Evolutionary conservation across 495 filamentous ascomycete genomes (phyloP).

Genomic region (Penicillium riverlandense): DNA sequence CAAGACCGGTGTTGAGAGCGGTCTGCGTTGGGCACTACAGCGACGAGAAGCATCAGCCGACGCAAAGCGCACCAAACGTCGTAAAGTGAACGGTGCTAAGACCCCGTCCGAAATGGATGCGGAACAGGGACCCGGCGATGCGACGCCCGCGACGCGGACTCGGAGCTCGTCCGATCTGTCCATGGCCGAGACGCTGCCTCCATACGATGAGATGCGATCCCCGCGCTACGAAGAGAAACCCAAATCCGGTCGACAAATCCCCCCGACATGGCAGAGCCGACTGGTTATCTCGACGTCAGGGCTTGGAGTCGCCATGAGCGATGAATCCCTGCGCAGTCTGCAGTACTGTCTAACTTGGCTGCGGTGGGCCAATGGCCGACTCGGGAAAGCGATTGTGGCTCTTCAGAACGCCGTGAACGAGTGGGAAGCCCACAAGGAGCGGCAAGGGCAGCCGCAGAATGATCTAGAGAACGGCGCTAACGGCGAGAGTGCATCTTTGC

Average conservation of each 20-base stretch:
- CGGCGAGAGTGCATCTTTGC: conserved; percentile 32
- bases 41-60: conserved; percentile 32
- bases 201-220: conserved; percentile 69
- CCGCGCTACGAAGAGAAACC: conserved; percentile 56
- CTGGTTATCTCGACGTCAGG: conserved; percentile 79
- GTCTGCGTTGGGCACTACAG: conserved; percentile 68
- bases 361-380: conserved; percentile 66
- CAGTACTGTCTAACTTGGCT: conserved; percentile 72
- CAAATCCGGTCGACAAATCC: conserved; percentile 22
- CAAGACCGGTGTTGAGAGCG: conserved; percentile 75
- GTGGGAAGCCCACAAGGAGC: conserved; percentile 48
- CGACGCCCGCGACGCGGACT: conserved; percentile 7
- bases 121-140: conserved; percentile 22
- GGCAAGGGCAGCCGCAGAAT: conserved; percentile 7
- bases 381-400: conserved; percentile 60
- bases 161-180: conserved; percentile 39
- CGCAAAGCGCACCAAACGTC: conserved; percentile 44
- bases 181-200: conserved; percentile 62
- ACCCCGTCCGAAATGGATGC: conserved; percentile 30
- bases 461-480: conserved; percentile 17
- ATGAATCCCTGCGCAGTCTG: conserved; percentile 69
- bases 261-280: conserved; percentile 62
- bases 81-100: conserved; percentile 45
- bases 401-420: conserved; percentile 67
- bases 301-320: conserved; percentile 78